Evolutionary conservation across 2,329 filamentous ascomycete genomes (phyloP), one percentile per base, ranked within the genome.

Genomic region (Cadophora luteo-olivacea): DNA sequence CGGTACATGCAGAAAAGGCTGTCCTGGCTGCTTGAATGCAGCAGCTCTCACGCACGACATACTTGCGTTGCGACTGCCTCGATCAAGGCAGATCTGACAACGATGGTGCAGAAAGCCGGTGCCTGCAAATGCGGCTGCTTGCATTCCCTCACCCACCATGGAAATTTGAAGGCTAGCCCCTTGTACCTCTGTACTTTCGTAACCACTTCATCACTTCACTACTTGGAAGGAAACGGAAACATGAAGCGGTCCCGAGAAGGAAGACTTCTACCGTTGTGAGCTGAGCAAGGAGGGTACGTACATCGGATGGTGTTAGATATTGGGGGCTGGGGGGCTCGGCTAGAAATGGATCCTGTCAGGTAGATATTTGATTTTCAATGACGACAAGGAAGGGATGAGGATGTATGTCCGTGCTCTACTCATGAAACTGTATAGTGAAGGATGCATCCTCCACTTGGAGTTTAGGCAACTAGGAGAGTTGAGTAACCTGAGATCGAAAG

Each of bases 11-110:
- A 68, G 49, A 54, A 66, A 66, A 49, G 63, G 57, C 55, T 57
- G 52, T 38, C 61, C 64, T 61, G 51, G 69, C 64, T 71, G 66
- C 67, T 73, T 55, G 65, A 70, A 38, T 38, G 41, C 41, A 71
- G 60, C 70, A 68, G 66, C 69, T 70, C 62, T 62, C 54, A 74
- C 70, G 72, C 74, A 74, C 71, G 70, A 73, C 70, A 73, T 73
- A 72, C 68, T 64, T 73, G 73, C 73, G 68, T 72, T 68, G 41
- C 51, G 58, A 68, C 65, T 71, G 68, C 68, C 65, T 75, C 68
- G 71, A 72, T 70, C 66, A 69, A 72, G 57, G 71, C 65, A 73
- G 71, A 74, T 75, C 70, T 73, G 68, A 71, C 69, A 74, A 75
- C 72, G 70, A 74, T 75, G 66, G 69, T 74, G 73, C 73, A 75